These are phyloP conservation scores for Akanthomyces muscarius DNA, from an alignment of 2,329 filamentous ascomycete species.

Conservation along the genomic window DNA sequence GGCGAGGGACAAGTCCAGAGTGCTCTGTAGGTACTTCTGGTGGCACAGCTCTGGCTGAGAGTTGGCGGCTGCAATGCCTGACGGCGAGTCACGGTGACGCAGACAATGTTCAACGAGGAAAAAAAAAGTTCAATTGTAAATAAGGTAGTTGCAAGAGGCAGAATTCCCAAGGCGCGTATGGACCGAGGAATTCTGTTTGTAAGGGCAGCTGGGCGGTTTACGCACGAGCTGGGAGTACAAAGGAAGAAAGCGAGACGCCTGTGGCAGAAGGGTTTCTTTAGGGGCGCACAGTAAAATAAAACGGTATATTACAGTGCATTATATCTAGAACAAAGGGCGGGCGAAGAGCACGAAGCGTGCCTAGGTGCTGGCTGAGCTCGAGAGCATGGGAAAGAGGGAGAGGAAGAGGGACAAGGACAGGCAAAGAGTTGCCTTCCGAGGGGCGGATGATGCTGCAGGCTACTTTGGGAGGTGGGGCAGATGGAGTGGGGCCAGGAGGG, in stretches of 20 bases:
- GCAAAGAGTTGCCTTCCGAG: not conserved
- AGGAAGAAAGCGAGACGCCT: conserved; percentile 1
- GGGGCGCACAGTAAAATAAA: not conserved
- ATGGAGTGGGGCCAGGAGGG: conserved; percentile 1
- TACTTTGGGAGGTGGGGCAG: not conserved
- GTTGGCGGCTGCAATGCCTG: not conserved
- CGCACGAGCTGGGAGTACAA: not conserved
- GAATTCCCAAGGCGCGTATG: not conserved
- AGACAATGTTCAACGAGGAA: not conserved
- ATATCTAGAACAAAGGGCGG: not conserved
- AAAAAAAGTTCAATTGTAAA: not conserved
- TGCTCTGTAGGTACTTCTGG: not conserved
- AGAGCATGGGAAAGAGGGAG: no score
- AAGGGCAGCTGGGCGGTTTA: not conserved
- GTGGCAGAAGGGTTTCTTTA: not conserved
- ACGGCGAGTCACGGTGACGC: not conserved
- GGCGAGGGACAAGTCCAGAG: not conserved
- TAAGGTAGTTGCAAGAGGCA: not conserved
- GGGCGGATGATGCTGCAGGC: not conserved
- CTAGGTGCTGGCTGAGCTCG: no score
- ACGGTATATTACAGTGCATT: not conserved
- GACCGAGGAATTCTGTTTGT: not conserved
- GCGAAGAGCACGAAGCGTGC: not conserved
- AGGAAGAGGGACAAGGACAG: not conserved
- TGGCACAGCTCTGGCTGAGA: not conserved